Conservation (phyloP, 768 basidiomycete genomes). For the Lentinula edodes region DNA sequence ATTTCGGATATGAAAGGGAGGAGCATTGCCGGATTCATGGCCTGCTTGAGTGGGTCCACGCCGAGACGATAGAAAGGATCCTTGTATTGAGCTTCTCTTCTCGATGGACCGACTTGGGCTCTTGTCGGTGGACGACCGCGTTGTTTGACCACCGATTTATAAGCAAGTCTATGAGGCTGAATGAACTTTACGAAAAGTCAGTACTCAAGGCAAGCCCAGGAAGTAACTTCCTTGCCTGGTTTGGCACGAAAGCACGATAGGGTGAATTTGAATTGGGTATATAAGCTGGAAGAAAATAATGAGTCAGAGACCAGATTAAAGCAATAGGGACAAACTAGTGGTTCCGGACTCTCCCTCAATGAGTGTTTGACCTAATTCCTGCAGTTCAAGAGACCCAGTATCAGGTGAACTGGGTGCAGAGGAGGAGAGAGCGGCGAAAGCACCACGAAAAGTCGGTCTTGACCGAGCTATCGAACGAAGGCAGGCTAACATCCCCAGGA, state of each 20-base stretch:
- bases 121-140: conserved; percentile 6
- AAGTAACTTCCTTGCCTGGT: conserved; percentile 13
- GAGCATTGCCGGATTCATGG: conserved; percentile 55
- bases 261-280: conserved; percentile 1
- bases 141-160: conserved; percentile 26
- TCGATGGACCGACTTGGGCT: conserved; percentile 44
- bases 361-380: not conserved
- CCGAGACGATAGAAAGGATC: conserved; percentile 71
- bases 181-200: conserved; percentile 33
- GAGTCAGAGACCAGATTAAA: not conserved
- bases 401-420: not conserved
- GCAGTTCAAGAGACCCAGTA: not conserved
- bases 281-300: conserved; percentile 6
- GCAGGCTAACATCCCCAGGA: not conserved
- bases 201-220: not conserved
- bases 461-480: not conserved
- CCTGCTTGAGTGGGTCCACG: conserved; percentile 71
- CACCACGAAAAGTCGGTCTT: not conserved
- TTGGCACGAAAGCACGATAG: conserved; percentile 16
- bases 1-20: conserved; percentile 60
- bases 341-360: not conserved
- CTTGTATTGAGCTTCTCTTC: conserved; percentile 41
- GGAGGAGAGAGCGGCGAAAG: not conserved
- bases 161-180: conserved; percentile 37
- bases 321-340: not conserved